Base-by-base conservation (phyloP, 2,329 filamentous ascomycete species). In the Aspergillus caelatus region DNA sequence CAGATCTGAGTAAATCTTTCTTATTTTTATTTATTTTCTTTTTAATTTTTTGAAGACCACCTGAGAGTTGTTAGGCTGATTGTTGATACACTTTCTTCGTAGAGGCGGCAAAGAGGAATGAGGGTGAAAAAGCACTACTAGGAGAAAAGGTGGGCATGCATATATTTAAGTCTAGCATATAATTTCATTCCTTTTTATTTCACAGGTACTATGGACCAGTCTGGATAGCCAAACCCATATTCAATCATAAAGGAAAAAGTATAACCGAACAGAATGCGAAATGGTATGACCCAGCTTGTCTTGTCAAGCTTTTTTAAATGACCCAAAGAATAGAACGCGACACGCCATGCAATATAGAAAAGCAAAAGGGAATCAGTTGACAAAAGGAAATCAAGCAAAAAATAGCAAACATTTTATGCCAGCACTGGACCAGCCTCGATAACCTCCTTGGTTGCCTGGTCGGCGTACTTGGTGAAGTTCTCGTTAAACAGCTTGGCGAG, bases 381-480 rank as follows among this genome's bases (percentile, higher is more conserved):
- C n/a, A 60, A 68, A 68, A 55, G 57, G 65, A 14, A 57, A 43
- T 46, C 52, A 58, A 36, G 16, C n/a, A 54, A 8, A 55, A 39
- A 60, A 59, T 36, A 21, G 54, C 34, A 57, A 46, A 58, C 52
- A 62, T 54, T 63, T 60, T 71, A 65, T 61, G 66, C 53, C 48
- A 75, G 71, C 53, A 76, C 69, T 54, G 81, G 81, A 48, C 79
- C 80, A 59, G 81, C 81, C 61, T 77, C 88, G 80, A 92, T 88
- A 56, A 94, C 91, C 43, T 94, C 91, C 71, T 86, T 84, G 36
- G 92, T 94, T 30, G 93, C 93, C 80, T 96, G 88, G 71, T 89
- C 89, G 74, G 89, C 85, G 84, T 96, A 97, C 86, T 97, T 97
- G 85, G 93, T 89, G 84, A 99, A 99, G 88, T 99, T 99, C 83